A percentile compares a stretch with the other conserved stretches of the same genome.
phyloP scores from a whole-genome alignment of 2,329 filamentous ascomycete species.

The Ascochyta rabiei region DNA sequence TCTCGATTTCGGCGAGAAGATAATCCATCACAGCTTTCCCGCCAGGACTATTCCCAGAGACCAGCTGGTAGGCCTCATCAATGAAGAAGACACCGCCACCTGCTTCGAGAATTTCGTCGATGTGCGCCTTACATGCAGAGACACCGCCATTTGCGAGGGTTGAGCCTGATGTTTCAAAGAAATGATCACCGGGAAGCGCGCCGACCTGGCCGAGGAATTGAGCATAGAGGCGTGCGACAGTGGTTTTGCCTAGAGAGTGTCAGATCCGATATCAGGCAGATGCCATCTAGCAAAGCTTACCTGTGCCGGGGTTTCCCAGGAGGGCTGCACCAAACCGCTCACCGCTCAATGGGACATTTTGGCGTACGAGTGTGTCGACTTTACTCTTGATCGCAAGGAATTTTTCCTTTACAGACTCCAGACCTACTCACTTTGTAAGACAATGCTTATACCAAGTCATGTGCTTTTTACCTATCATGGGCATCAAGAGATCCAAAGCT shows the following conservation, averaged over 20 bases:
- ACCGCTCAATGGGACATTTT: constrained; percentile 59
- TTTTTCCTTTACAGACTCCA: constrained; percentile 70
- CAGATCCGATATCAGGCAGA: neutral
- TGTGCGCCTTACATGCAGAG: constrained; percentile 60
- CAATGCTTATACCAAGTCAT: constrained; percentile 6
- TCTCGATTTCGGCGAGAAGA: constrained; percentile 74
- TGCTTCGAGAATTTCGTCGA: constrained; percentile 61
- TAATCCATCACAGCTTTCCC: constrained; percentile 72
- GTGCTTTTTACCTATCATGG: constrained; percentile 60
- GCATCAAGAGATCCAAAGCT: constrained; percentile 68
- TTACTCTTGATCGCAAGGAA: constrained; percentile 68
- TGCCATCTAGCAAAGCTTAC: constrained; percentile 43
- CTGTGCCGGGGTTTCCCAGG: constrained; percentile 77
- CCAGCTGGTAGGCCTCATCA: constrained; percentile 79
- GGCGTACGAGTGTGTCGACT: constrained; percentile 65
- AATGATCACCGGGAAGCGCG: constrained; percentile 64
- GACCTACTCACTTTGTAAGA: constrained; percentile 17
- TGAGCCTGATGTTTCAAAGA: constrained; percentile 73
- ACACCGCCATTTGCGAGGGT: constrained; percentile 69
- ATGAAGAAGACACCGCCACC: constrained; percentile 76
- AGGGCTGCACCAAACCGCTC: constrained; percentile 69
- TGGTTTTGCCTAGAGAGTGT: constrained; percentile 63
- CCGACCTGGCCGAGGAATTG: constrained; percentile 68
- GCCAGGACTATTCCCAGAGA: constrained; percentile 61
- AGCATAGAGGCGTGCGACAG: constrained; percentile 73